Conservation (phyloP, 2,329 filamentous ascomycete genomes). For the Ilyonectria destructans region DNA sequence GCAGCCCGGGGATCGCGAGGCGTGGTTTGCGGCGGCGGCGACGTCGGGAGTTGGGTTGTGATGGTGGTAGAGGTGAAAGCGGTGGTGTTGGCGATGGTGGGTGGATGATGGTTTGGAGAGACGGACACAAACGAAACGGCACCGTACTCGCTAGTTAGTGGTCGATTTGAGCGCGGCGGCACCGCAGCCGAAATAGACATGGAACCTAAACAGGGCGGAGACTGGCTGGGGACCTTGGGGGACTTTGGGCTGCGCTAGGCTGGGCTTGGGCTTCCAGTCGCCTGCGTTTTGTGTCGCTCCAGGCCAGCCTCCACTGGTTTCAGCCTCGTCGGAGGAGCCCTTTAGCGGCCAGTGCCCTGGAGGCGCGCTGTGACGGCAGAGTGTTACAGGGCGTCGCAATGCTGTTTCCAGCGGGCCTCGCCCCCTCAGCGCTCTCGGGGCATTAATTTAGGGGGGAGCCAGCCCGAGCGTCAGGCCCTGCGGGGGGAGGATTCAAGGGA, state of each 20-base stretch:
- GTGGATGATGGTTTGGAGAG: conserved; percentile 29
- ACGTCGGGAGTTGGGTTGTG: conserved; percentile 20
- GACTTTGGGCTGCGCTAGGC: conserved; percentile 13
- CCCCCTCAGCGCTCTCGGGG: conserved; percentile 18
- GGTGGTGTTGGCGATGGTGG: conserved; percentile 33
- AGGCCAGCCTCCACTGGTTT: conserved; percentile 23
- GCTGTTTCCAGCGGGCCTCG: conserved; percentile 7
- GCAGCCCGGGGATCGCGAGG: conserved; percentile 4
- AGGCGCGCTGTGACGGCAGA: not conserved
- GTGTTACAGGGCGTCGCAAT: conserved; percentile 2
- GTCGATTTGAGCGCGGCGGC: conserved; percentile 26
- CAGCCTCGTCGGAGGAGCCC: conserved; percentile 14
- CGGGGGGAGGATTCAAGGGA: conserved; percentile 13
- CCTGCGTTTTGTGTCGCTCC: conserved; percentile 14
- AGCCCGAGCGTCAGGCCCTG: not conserved
- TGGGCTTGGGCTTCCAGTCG: conserved; percentile 18
- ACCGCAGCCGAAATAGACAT: conserved; percentile 24
- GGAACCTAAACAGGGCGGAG: conserved; percentile 24
- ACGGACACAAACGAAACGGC: conserved; percentile 9
- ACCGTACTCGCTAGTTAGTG: conserved; percentile 22
- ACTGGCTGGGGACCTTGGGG: conserved; percentile 8
- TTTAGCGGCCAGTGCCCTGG: conserved; percentile 5
- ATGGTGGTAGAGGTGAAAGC: conserved; percentile 25
- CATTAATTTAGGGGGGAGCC: conserved; percentile 13
- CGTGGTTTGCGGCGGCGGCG: conserved; percentile 6